Evolutionary conservation across 2,329 filamentous ascomycete species (phyloP).

Genomic region (Beauveria rudraprayagi): DNA sequence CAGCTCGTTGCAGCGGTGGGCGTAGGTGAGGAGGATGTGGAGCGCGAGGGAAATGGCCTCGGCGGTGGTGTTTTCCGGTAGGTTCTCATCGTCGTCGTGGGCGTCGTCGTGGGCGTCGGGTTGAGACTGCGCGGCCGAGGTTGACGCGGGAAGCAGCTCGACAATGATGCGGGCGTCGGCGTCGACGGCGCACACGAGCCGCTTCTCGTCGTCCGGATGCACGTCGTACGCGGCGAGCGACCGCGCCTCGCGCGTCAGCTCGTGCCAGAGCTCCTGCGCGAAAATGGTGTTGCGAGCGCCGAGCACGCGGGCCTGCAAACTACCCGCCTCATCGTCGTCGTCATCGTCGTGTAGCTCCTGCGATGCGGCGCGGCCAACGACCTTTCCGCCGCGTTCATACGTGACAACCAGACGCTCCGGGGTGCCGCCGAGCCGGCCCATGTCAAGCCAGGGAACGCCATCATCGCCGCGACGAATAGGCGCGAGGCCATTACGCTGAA

Average conservation of each 20-base stretch:
- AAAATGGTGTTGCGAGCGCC: slow-evolving; percentile 73
- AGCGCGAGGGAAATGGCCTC: slow-evolving; percentile 59
- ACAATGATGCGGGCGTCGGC: slow-evolving; percentile 50
- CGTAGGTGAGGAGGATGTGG: slow-evolving; percentile 68
- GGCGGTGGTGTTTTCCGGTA: slow-evolving; percentile 44
- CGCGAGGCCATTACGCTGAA: slow-evolving; percentile 66
- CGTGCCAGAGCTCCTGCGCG: slow-evolving; percentile 82
- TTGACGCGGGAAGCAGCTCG: slow-evolving; percentile 50
- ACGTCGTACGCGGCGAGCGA: slow-evolving; percentile 64
- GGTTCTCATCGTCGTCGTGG: slow-evolving; percentile 19
- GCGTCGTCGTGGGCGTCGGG: slow-evolving; percentile 14
- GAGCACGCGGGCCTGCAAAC: slow-evolving; percentile 60
- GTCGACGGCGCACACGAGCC: slow-evolving; percentile 48
- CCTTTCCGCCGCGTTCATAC: slow-evolving; percentile 47
- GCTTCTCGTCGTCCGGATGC: slow-evolving; percentile 49
- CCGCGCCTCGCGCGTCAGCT: slow-evolving; percentile 75
- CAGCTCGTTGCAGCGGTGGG: slow-evolving; percentile 68
- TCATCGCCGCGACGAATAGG: slow-evolving; percentile 67
- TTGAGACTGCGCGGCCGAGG: slow-evolving; percentile 19
- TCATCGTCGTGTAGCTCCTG: slow-evolving; percentile 41
- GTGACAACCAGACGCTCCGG: slow-evolving; percentile 60
- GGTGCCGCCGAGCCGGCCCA: slow-evolving; percentile 41
- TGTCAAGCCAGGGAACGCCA: slow-evolving; percentile 67
- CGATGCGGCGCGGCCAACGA: slow-evolving; percentile 52
- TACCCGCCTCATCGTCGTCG: slow-evolving; percentile 33